Evolutionary conservation across 768 basidiomycete species (phyloP).

Genomic region (Ramaria rubella): DNA sequence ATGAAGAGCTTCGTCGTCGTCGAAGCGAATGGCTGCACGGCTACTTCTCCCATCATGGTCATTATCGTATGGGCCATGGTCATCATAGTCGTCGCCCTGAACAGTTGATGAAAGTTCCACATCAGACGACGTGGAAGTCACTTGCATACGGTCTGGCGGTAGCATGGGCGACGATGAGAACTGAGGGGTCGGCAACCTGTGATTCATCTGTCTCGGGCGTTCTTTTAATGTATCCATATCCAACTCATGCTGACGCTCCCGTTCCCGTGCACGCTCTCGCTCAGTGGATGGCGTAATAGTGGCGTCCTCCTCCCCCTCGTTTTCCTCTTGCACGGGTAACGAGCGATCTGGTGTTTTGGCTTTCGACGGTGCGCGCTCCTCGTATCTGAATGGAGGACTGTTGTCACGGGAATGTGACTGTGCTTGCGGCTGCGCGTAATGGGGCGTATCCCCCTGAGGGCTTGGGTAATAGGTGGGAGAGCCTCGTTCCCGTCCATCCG

Average conservation of each 20-base stretch:
- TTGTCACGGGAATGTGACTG: constrained; percentile 19
- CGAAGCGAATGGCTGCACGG: constrained; percentile 35
- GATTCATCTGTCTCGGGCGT: not conserved
- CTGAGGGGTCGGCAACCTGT: constrained; percentile 47
- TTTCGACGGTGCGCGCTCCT: constrained; percentile 34
- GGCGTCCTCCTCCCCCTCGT: constrained; percentile 56
- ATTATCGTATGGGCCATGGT: constrained; percentile 25
- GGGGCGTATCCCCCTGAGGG: constrained; percentile 19
- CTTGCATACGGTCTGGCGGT: constrained; percentile 19
- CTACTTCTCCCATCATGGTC: constrained; percentile 29
- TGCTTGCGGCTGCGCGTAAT: not conserved
- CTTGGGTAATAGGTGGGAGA: constrained; percentile 9
- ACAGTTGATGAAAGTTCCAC: not conserved
- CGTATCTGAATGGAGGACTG: constrained; percentile 6
- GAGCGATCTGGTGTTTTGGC: constrained; percentile 64
- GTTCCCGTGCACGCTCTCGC: constrained; percentile 7
- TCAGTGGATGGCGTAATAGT: constrained; percentile 17
- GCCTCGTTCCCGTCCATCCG: not conserved
- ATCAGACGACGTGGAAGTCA: not conserved
- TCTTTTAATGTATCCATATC: constrained; percentile 17
- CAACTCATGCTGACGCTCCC: constrained; percentile 11
- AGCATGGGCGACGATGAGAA: constrained; percentile 44
- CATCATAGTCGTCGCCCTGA: not conserved
- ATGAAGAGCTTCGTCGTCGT: constrained; percentile 37
- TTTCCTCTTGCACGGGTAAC: constrained; percentile 64